Percentiles rank a stretch among this genome's conserved stretches.
Conservation (phyloP, 75 land plant genomes). For the Larix kaempferi region DNA sequence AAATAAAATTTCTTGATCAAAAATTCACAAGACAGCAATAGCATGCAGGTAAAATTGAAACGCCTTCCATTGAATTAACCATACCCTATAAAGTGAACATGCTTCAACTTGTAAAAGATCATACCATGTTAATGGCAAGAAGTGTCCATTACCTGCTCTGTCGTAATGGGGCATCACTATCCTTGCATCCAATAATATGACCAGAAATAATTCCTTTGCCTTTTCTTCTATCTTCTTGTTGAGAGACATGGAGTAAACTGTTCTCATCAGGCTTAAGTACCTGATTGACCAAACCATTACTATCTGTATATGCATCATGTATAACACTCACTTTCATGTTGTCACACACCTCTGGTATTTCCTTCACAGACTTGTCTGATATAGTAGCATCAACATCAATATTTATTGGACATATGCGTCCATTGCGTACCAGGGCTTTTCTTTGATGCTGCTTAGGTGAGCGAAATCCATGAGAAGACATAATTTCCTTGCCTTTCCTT, state of each 20-base stretch:
- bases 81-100: neutral
- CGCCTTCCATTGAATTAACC: too few relatives aligned
- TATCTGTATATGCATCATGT: neutral
- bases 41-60: too few relatives aligned
- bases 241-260: neutral
- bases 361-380: neutral
- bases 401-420: neutral
- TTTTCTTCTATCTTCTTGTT: neutral
- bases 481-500: neutral
- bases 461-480: neutral
- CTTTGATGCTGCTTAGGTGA: neutral
- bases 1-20: too few relatives aligned
- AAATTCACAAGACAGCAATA: too few relatives aligned
- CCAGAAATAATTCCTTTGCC: constrained; percentile 8
- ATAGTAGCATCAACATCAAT: neutral
- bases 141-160: neutral
- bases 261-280: neutral
- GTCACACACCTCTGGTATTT: neutral
- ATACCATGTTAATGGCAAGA: neutral
- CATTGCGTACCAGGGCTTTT: constrained; percentile 6
- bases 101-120: neutral
- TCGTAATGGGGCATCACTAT: neutral
- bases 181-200: neutral
- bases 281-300: neutral
- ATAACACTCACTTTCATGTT: neutral